Evolutionary conservation across 805 yeast genomes (phyloP).

Genomic region (Clavispora santaluciae): DNA sequence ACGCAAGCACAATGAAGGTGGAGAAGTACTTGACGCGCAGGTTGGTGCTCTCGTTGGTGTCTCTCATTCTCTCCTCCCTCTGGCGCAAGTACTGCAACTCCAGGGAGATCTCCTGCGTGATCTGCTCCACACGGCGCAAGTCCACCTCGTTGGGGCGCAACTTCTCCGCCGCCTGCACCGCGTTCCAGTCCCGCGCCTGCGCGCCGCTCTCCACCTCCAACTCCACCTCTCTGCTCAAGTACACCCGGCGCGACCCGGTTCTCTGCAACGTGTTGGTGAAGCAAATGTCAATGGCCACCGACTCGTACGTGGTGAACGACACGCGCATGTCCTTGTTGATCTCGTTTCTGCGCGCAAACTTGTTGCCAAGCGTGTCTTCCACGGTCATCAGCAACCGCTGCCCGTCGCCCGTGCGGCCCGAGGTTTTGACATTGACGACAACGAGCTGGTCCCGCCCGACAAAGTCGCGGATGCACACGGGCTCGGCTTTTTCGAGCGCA

Average conservation of each 20-base stretch:
- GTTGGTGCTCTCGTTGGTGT: constrained; percentile 95
- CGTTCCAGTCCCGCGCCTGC: constrained; percentile 97
- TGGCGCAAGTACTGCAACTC: constrained; percentile 79
- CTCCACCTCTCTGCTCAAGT: constrained; percentile 67
- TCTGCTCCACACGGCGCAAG: constrained; percentile 78
- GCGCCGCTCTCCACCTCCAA: constrained; percentile 94
- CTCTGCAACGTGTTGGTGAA: constrained; percentile 57
- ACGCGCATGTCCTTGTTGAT: constrained; percentile 67
- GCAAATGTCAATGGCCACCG: constrained; percentile 88
- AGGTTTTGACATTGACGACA: constrained; percentile 72
- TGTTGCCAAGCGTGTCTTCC: constrained; percentile 79
- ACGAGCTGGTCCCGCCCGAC: constrained; percentile 81
- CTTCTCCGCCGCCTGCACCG: constrained; percentile 86
- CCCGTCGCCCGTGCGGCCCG: constrained; percentile 82
- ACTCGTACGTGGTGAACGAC: constrained; percentile 79
- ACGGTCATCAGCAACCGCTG: constrained; percentile 67
- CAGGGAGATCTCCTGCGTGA: constrained; percentile 72
- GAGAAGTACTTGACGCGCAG: constrained; percentile 88
- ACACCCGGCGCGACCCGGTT: constrained; percentile 24
- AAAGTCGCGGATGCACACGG: constrained; percentile 89
- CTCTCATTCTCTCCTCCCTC: constrained; percentile 91
- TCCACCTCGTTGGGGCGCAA: constrained; percentile 91
- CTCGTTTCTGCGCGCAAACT: constrained; percentile 68
- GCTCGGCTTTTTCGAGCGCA: constrained; percentile 44
- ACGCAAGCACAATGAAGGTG: constrained; percentile 57